These are phyloP conservation scores for Malus orientalis DNA, from an alignment of 306 rosid genomes.

Conservation along the genomic window DNA sequence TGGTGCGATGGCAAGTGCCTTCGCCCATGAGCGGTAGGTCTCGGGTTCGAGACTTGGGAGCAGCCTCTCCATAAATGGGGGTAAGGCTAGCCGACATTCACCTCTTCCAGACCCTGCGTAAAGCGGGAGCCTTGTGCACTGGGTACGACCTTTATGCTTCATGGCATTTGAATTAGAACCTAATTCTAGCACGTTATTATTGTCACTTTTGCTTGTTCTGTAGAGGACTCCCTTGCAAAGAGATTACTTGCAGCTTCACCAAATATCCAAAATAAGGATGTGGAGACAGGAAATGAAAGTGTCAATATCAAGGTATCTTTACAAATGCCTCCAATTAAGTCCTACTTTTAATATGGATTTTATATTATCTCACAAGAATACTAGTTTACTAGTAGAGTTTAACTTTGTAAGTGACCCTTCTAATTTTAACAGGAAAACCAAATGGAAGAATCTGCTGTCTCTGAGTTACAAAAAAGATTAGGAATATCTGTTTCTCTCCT, in stretches of 20 bases:
- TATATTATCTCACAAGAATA: background rate
- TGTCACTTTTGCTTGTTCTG: slow-evolving; percentile 14
- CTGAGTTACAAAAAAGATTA: slow-evolving; percentile 55
- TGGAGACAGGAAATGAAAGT: slow-evolving; percentile 29
- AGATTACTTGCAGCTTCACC: slow-evolving; percentile 50
- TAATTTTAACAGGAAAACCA: slow-evolving; percentile 44
- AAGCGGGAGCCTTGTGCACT: too few relatives aligned
- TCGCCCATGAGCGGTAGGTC: too few relatives aligned
- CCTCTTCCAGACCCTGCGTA: too few relatives aligned
- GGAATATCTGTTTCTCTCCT: slow-evolving; percentile 60
- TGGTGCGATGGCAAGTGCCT: too few relatives aligned
- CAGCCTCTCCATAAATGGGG: too few relatives aligned
- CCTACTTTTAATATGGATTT: background rate
- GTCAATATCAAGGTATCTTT: slow-evolving; percentile 48
- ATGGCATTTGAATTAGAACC: background rate
- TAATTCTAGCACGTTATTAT: slow-evolving; percentile 1
- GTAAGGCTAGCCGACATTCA: too few relatives aligned
- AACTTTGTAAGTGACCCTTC: background rate
- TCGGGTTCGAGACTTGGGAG: too few relatives aligned
- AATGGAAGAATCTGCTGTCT: slow-evolving; percentile 45
- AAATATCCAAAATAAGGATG: slow-evolving; percentile 50
- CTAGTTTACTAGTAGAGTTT: background rate
- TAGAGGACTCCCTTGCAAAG: slow-evolving; percentile 36
- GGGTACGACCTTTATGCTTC: too few relatives aligned
- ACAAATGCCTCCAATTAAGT: slow-evolving; percentile 8